Evolutionary conservation across 768 basidiomycete genomes (phyloP), one percentile per base, ranked within the genome.

Genomic region (Peribolospora baueri): DNA sequence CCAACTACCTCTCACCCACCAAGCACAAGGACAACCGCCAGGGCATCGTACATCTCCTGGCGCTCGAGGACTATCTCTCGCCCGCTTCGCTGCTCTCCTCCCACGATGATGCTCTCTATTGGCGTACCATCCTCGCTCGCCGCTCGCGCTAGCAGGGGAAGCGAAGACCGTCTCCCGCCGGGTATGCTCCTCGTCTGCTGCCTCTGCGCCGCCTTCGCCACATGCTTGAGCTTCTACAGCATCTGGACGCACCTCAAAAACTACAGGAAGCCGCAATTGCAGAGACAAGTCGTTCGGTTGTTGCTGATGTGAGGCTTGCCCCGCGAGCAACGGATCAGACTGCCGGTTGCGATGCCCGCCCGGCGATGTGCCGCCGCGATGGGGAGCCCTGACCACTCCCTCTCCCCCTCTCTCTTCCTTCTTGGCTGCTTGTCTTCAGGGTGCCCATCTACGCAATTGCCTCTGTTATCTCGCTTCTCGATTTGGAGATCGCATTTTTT

Each of bases 401-500:
- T 14, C 42, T 14, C 14, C 5, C n/a, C 5, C 25, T 39, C 5
- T 7, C 47, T 3, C 36, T 25, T 39, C 5, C 1, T 45, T 3
- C 36, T 25, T 25, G 25, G 25, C 25, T 25, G 25, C 1, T 25
- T 25, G 25, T 25, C 25, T 25, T 5, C 50, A 69, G 69, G 70
- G 70, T 72, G 5, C 91, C 91, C 0, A 70, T 97, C 39, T 97
- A 98, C 66, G 86, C 79, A 1, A 72, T 97, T 39, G 75, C 93
- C 0, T 88, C 86, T 3, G 72, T 95, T 60, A 86, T 95, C 58
- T 86, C 91, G 0, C 72, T 98, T 46, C 85, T 88, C 70, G 93
- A 88, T 0, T 71, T 95, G 54, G 82, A 91, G 64, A 86, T 83
- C 2, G 93, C 93, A 0, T 95, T 95, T 70, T 80, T 93, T 58